A percentile compares a stretch with the other conserved stretches of the same genome.
Evolutionary conservation across 176 grass and related monocot species (phyloP).

Genomic region (Musa schizocarpa): DNA sequence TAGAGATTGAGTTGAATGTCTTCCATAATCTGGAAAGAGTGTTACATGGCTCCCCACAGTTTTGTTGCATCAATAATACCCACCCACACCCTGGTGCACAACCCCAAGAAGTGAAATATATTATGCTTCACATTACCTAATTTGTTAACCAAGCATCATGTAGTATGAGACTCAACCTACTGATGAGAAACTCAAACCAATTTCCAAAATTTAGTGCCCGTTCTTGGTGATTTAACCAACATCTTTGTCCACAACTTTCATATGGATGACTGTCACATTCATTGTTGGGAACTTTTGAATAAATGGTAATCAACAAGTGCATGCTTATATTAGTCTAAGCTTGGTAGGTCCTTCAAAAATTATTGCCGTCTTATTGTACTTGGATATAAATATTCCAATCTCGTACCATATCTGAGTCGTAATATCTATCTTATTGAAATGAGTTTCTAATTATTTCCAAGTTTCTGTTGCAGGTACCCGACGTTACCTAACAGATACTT

Average conservation of each 20-base stretch:
- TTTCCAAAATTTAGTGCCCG: too few species aligned
- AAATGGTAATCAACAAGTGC: not conserved
- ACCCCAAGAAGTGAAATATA: too few species aligned
- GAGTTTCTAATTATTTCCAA: not conserved
- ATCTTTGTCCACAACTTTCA: not conserved
- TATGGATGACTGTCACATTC: not conserved
- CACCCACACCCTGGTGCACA: too few species aligned
- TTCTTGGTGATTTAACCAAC: not conserved
- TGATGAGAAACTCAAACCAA: too few species aligned
- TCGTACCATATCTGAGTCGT: not conserved
- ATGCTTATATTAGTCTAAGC: not conserved
- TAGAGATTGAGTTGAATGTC: not conserved
- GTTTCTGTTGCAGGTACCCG: conserved; percentile 53
- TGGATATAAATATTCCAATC: not conserved
- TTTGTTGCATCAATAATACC: too few species aligned
- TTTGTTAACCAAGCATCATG: too few species aligned
- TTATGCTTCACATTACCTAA: too few species aligned
- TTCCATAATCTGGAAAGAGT: too few species aligned
- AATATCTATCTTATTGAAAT: not conserved
- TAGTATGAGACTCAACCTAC: too few species aligned
- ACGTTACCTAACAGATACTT: conserved; percentile 83
- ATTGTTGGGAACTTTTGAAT: not conserved
- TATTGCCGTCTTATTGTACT: not conserved
- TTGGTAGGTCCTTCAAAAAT: not conserved
- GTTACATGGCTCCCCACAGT: too few species aligned